These are phyloP conservation scores for Hypoxylon rubiginosum DNA, from an alignment of 2,329 filamentous ascomycete species.

Conservation along the genomic window DNA sequence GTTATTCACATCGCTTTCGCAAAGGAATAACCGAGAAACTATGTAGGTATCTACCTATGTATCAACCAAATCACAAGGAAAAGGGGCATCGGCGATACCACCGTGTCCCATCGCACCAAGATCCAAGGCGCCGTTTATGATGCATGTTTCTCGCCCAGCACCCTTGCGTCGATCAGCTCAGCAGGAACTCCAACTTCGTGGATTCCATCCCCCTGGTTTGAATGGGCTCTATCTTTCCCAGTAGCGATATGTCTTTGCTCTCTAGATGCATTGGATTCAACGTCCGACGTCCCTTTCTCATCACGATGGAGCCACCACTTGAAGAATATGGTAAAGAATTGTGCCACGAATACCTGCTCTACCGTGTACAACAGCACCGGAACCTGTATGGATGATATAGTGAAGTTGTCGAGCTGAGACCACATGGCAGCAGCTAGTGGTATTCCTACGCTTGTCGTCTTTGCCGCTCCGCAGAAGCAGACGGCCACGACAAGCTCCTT, in stretches of 20 bases:
- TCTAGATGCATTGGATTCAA: conserved; percentile 36
- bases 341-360: conserved; percentile 62
- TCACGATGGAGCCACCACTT: conserved; percentile 58
- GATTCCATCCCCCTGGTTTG: not conserved
- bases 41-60: too few relatives aligned
- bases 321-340: conserved; percentile 57
- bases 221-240: conserved; percentile 22
- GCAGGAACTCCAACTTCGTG: conserved; percentile 1
- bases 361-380: conserved; percentile 74
- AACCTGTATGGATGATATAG: conserved; percentile 71
- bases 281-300: conserved; percentile 45
- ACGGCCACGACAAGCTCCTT: conserved; percentile 76
- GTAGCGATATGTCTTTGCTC: conserved; percentile 11
- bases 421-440: conserved; percentile 78
- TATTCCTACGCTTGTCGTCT: conserved; percentile 78
- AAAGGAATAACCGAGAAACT: not conserved
- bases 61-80: not conserved
- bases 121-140: not conserved
- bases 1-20: not conserved
- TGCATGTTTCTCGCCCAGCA: conserved; percentile 18
- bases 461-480: conserved; percentile 80
- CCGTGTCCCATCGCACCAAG: not conserved
- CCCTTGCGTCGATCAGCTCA: conserved; percentile 2
- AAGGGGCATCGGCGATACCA: not conserved
- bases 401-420: conserved; percentile 65